Conservation (phyloP, 2,329 filamentous ascomycete species). For the Talaromyces sp. region DNA sequence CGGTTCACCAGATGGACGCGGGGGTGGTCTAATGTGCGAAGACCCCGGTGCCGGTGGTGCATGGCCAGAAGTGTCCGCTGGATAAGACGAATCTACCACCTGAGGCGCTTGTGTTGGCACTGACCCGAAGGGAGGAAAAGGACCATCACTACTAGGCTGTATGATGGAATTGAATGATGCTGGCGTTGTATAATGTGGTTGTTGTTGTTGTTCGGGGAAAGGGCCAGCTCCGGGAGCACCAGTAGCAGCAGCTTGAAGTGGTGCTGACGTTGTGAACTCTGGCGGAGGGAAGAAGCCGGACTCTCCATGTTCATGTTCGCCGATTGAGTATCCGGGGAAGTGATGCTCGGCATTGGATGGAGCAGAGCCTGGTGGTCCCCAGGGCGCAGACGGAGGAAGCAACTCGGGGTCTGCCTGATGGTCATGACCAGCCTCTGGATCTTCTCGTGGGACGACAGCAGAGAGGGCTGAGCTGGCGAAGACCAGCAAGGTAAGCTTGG, state of each 20-base stretch:
- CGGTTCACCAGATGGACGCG: neutral
- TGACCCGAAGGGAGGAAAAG: neutral
- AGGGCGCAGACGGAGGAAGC: neutral
- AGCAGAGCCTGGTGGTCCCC: neutral
- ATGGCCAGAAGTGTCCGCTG: neutral
- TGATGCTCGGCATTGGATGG: neutral
- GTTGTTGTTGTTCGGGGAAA: neutral
- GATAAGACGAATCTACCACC: neutral
- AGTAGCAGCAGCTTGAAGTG: neutral
- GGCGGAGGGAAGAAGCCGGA: neutral
- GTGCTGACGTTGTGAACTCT: neutral
- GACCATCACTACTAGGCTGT: neutral
- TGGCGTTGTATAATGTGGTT: neutral
- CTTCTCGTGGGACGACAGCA: conserved; percentile 7
- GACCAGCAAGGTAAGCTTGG: conserved; percentile 7
- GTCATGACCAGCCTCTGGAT: neutral
- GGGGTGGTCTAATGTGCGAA: neutral
- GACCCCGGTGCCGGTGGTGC: neutral
- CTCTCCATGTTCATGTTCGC: too few relatives aligned
- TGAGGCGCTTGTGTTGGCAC: neutral
- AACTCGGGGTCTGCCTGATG: neutral
- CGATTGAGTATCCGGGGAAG: too few relatives aligned
- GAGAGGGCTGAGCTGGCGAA: conserved; percentile 7
- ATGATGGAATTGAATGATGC: neutral
- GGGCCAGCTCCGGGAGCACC: neutral